These are phyloP conservation scores for Zygosaccharomyces bisporus DNA, from an alignment of 805 yeast species.

Conservation along the genomic window DNA sequence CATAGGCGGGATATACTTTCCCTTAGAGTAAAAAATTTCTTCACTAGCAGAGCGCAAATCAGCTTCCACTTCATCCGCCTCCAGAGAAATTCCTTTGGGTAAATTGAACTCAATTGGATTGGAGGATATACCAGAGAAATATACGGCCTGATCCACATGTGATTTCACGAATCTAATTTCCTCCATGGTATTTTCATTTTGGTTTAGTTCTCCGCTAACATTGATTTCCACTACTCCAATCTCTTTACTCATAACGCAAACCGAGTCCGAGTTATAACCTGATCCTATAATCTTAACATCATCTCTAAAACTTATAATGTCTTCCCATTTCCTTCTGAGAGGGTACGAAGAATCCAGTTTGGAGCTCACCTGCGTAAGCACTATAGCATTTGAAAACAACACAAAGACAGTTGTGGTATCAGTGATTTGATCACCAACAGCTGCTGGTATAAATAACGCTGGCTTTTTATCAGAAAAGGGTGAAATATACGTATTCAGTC, in stretches of 20 bases:
- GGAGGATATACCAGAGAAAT: slow-evolving; percentile 46
- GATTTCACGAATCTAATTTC: slow-evolving; percentile 49
- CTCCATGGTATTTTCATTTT: slow-evolving; percentile 23
- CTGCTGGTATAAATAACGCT: slow-evolving; percentile 51
- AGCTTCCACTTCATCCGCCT: slow-evolving; percentile 42
- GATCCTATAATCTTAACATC: slow-evolving; percentile 54
- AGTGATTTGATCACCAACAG: slow-evolving; percentile 35
- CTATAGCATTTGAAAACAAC: slow-evolving; percentile 55
- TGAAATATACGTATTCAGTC: slow-evolving; percentile 48
- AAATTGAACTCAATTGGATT: slow-evolving; percentile 50
- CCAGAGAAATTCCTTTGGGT: slow-evolving; percentile 44
- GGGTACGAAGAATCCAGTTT: slow-evolving; percentile 34
- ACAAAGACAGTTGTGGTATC: slow-evolving; percentile 49
- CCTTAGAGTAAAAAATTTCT: slow-evolving; percentile 55
- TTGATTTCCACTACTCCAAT: slow-evolving; percentile 64
- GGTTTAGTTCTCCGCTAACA: slow-evolving; percentile 31
- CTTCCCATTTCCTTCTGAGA: slow-evolving; percentile 69
- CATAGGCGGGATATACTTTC: slow-evolving; percentile 53
- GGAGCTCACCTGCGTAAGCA: slow-evolving; percentile 58
- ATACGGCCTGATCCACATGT: slow-evolving; percentile 79
- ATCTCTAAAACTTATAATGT: slow-evolving; percentile 55
- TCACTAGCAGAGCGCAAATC: slow-evolving; percentile 50
- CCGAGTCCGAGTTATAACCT: slow-evolving; percentile 50
- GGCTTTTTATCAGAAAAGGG: slow-evolving; percentile 38
- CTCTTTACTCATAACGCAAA: slow-evolving; percentile 47